A percentile compares a stretch with the other conserved stretches of the same genome.
phyloP scores from a whole-genome alignment of 257 asterid genomes.

The Dorcoceras hygrometricum region DNA sequence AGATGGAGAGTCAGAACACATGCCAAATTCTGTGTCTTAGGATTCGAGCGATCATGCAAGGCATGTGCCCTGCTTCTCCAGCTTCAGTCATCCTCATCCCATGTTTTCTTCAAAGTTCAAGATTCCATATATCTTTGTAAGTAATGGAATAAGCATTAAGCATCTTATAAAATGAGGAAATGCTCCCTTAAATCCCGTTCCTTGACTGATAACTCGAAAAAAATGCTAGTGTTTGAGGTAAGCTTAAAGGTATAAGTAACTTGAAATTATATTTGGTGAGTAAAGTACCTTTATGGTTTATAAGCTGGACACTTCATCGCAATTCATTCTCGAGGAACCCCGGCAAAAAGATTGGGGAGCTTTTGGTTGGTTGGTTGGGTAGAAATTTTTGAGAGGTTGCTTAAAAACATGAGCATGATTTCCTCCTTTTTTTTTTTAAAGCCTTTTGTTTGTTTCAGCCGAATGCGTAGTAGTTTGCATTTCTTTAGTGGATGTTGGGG shows the following conservation, averaged over 20 bases:
- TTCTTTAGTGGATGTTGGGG: constrained; percentile 25
- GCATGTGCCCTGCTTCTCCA: constrained; percentile 63
- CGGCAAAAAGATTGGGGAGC: constrained; percentile 13
- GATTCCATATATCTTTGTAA: neutral
- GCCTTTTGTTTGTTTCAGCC: too few relatives aligned
- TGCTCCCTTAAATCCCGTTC: too few relatives aligned
- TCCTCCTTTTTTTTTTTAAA: neutral
- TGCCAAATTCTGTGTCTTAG: constrained; percentile 20
- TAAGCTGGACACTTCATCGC: constrained; percentile 22
- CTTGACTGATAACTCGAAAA: too few relatives aligned
- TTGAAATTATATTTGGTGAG: constrained; percentile 7
- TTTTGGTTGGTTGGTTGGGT: constrained; percentile 31
- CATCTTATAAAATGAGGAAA: too few relatives aligned
- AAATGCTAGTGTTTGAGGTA: constrained; percentile 2
- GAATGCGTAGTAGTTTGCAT: constrained; percentile 12
- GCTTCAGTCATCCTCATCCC: constrained; percentile 34
- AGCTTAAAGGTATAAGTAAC: constrained; percentile 23
- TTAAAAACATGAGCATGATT: neutral
- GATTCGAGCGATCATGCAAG: constrained; percentile 29
- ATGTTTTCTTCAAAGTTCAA: neutral
- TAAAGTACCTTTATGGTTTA: constrained; percentile 13
- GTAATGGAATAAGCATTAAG: too few relatives aligned
- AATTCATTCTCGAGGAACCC: constrained; percentile 10
- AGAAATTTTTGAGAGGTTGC: constrained; percentile 23
- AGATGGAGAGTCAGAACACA: constrained; percentile 42